These are phyloP conservation scores for Pichia sporocuriosa DNA, from an alignment of 805 yeast genomes.

Conservation along the genomic window DNA sequence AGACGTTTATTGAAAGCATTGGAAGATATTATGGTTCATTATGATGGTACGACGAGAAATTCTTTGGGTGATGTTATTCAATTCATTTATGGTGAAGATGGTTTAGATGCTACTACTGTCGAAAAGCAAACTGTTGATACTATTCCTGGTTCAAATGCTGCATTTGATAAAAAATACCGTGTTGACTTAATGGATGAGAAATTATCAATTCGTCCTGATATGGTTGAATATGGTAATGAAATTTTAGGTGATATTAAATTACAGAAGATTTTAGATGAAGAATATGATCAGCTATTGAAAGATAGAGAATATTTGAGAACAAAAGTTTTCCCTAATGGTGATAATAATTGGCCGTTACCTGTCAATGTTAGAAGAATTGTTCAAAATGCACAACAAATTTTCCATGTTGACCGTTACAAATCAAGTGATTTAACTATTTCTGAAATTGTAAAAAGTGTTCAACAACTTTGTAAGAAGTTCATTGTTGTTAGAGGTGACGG, in stretches of 20 bases:
- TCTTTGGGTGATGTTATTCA: constrained; percentile 95
- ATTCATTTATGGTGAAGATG: constrained; percentile 98
- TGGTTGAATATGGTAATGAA: constrained; percentile 84
- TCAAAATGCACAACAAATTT: constrained; percentile 95
- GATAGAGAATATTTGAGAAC: constrained; percentile 80
- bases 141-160: constrained; percentile 82
- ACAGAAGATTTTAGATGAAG: constrained; percentile 76
- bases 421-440: constrained; percentile 85
- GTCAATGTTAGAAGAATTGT: constrained; percentile 94
- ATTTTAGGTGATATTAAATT: constrained; percentile 82
- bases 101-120: constrained; percentile 96
- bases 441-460: constrained; percentile 71
- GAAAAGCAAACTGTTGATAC: constrained; percentile 95
- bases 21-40: constrained; percentile 92
- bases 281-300: constrained; percentile 64
- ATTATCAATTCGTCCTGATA: constrained; percentile 57
- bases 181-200: constrained; percentile 72
- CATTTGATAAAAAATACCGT: constrained; percentile 78
- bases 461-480: constrained; percentile 57
- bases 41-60: constrained; percentile 97
- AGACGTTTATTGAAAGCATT: constrained; percentile 96
- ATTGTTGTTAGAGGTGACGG: constrained; percentile 80
- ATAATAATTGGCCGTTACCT: constrained; percentile 94
- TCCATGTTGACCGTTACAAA: constrained; percentile 84
- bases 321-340: constrained; percentile 85